Base-by-base conservation (phyloP, 225 moss, liverwort and hornwort genomes). In the Physcomitrellopsis africana region DNA sequence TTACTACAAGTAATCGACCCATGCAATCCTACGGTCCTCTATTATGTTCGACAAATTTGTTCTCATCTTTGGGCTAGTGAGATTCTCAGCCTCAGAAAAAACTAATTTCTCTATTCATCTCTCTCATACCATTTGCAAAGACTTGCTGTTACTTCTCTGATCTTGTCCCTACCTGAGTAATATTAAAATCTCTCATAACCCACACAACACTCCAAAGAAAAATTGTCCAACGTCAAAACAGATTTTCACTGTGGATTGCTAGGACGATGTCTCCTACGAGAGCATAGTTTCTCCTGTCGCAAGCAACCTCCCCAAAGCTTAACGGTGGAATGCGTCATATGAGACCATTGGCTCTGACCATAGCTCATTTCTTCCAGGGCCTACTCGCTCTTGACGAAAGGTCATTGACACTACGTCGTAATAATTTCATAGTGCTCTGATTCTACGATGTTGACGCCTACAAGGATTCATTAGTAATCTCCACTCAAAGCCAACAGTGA, bases 21-120 rank as follows among this genome's bases (percentile, higher is more conserved):
- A 7, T 63, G 64, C 58, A 29, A 47, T 68, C 60, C 60, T 65
- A 29, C 8, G 45, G 11, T 23, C 68, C 60, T 32, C 72, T 63
- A 26, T 69, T 63, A 10, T 57, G 67, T 17, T 66, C 58, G 9
- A 63, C 51, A 29, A 22, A 41, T 37, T 4, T 5, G 5, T 62
- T 75, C 51, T 72, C 61, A 17, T 20, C 59, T 7, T 51, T 43
- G 16, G 19, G 14, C 27, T 41, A 8, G 53, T 69, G 56, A 69
- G 67, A 70, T 73, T 60, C 42, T 74, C 81, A 79, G 68, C 48
- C 20, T 87, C 79, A 16, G 47, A 51, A 48, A 71, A 37, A 70
- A 53, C 54, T 55, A 44, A 81, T 84, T 77, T 84, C 84, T 71
- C 81, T 84, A 19, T 76, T 81, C 81, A 87, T 81, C 19, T 4